Evolutionary conservation across 306 rosid genomes (phyloP).

Genomic region (Medicago lupulina): DNA sequence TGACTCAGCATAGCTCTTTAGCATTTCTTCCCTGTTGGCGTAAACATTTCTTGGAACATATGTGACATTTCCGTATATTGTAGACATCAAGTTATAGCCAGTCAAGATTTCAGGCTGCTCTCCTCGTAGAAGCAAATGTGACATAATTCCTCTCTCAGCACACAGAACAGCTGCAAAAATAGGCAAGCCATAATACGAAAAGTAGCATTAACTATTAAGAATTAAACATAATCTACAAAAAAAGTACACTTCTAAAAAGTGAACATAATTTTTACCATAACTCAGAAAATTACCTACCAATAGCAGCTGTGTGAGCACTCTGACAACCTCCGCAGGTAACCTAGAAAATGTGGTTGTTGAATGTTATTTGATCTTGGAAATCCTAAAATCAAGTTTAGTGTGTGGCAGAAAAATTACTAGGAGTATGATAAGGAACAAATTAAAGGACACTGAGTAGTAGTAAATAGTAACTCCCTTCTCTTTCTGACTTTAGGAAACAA

Average conservation of each 20-base stretch:
- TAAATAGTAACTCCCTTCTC: not conserved
- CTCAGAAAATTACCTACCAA: constrained; percentile 62
- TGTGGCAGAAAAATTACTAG: not conserved
- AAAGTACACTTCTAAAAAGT: constrained; percentile 13
- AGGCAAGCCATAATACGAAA: constrained; percentile 33
- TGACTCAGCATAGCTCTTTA: constrained; percentile 63
- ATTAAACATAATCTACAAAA: constrained; percentile 14
- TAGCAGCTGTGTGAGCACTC: constrained; percentile 92
- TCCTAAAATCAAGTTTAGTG: constrained; percentile 35
- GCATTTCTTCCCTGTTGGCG: constrained; percentile 75
- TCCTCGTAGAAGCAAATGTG: constrained; percentile 89
- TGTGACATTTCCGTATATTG: constrained; percentile 81
- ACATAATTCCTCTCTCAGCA: constrained; percentile 79
- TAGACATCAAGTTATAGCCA: constrained; percentile 90
- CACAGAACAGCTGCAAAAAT: constrained; percentile 77
- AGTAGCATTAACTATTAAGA: constrained; percentile 28
- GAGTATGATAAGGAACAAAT: constrained; percentile 10
- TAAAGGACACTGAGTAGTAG: constrained; percentile 1
- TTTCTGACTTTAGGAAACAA: constrained; percentile 22
- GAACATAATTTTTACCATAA: constrained; percentile 13
- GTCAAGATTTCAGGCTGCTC: constrained; percentile 89
- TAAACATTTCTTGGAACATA: constrained; percentile 78
- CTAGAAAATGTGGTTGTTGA: constrained; percentile 54
- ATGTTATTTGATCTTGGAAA: constrained; percentile 45
- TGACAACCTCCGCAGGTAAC: constrained; percentile 99